phyloP scores from a whole-genome alignment of 1,284 basidiomycete species.

The Ustilago bromivora region DNA sequence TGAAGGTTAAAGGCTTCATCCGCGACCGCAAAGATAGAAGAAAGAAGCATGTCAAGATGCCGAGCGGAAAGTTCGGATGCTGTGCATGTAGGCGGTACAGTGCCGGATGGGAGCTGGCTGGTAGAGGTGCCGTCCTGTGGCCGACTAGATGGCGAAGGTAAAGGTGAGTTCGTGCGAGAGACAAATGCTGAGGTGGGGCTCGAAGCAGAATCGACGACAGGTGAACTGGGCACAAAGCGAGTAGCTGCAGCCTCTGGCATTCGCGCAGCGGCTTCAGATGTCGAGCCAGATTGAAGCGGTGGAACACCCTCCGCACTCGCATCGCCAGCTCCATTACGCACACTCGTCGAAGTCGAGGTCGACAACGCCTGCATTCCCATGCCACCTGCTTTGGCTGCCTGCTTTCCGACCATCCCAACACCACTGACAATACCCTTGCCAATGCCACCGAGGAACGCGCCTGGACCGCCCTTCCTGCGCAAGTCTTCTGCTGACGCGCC shows the following conservation, averaged over 20 bases:
- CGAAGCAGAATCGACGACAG: conserved; percentile 24
- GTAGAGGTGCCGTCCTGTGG: not conserved
- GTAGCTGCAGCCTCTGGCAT: conserved; percentile 8
- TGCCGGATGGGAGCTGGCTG: not conserved
- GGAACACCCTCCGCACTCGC: not conserved
- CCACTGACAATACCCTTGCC: conserved; percentile 60
- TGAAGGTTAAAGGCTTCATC: conserved; percentile 69
- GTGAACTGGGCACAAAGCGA: conserved; percentile 17
- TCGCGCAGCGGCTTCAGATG: conserved; percentile 2
- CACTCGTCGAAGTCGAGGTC: not conserved
- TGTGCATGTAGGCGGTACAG: not conserved
- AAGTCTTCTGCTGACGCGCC: conserved; percentile 49
- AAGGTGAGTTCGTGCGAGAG: conserved; percentile 45
- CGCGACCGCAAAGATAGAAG: conserved; percentile 68
- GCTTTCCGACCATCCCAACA: conserved; percentile 59
- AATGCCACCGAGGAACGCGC: conserved; percentile 49
- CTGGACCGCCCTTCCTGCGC: conserved; percentile 27
- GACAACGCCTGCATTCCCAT: conserved; percentile 33
- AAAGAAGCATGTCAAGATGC: conserved; percentile 67
- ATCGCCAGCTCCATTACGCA: conserved; percentile 4
- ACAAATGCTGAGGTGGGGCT: conserved; percentile 33
- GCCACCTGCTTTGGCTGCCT: conserved; percentile 46
- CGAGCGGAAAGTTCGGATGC: conserved; percentile 40
- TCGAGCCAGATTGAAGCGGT: conserved; percentile 12
- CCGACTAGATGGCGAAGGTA: conserved; percentile 29